Base-by-base conservation (phyloP, 2,329 filamentous ascomycete species). In the Phialemonium atrogriseum region DNA sequence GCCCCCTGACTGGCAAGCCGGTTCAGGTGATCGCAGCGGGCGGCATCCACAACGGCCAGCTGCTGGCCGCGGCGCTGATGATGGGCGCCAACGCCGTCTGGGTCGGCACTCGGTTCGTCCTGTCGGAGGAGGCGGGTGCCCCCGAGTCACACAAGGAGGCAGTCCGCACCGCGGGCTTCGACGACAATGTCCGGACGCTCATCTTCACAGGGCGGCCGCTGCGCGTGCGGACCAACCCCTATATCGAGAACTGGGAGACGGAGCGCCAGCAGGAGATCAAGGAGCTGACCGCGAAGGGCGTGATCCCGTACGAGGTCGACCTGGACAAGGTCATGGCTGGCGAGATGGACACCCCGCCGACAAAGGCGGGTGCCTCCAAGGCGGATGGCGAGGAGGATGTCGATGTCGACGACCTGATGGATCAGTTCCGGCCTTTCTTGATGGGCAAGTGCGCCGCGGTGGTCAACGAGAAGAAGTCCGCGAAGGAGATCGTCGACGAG, bases 401-500 rank as follows among this genome's bases (percentile, higher is more conserved):
- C 28, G 73, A 83, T 38, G 74, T 84, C 36, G 88, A 95, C 38
- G 86, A 96, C 24, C 75, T 82, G 20, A 78, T 98, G 65, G 91
- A 96, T 58, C 86, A 91, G 54, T 88, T 86, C 51, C 74, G 86
- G 37, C 88, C 88, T 10, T 94, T 77, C 69, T 64, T 95, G 47
- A 98, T 98, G 91, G 91, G 91, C 58, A 93, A 96, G 73, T 89
- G 84, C 39, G 84, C 91, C 22, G 89, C 91, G 17, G 85, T 95
- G 19, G 84, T 91, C 35, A 91, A 89, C 52, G 87, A 96, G 66
- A 83, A 80, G 70, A 93, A 93, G 77, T 66, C 73, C 23, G 91
- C 91, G 40, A 93, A 88, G 73, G 84, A 60, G 12, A 89, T 98
- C 39, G 81, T 98, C 23, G 91, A 98, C 52, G 91, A 98, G 67